Conservation (phyloP, 352 stramenopile genomes). For the Phytopythium chamaehyphon region DNA sequence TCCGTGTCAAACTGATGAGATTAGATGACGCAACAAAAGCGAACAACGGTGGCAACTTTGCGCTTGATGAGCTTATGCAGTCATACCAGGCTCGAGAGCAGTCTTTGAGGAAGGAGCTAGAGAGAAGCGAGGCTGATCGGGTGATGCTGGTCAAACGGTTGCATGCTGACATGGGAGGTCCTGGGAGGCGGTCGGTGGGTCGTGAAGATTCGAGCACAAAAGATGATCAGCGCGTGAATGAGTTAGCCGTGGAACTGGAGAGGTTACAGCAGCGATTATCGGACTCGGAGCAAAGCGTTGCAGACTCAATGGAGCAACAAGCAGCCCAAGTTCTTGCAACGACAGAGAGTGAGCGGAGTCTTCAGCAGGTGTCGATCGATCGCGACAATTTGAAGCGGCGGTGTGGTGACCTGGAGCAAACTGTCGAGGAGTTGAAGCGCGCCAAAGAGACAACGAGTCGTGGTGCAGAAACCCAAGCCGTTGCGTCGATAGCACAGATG, state of each 20-base stretch:
- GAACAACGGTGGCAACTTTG: constrained; percentile 2
- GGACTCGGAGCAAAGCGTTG: constrained; percentile 12
- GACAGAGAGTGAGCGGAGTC: constrained; percentile 16
- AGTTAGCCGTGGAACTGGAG: constrained; percentile 1
- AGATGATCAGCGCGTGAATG: background rate
- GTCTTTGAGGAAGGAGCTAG: constrained; percentile 30
- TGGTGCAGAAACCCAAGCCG: constrained; percentile 6
- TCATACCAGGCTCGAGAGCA: constrained; percentile 44
- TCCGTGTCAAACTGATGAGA: constrained; percentile 35
- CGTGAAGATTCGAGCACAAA: background rate
- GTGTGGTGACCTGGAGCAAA: constrained; percentile 1
- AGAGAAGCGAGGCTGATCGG: constrained; percentile 1
- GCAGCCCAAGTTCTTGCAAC: constrained; percentile 13
- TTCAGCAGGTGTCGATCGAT: constrained; percentile 7
- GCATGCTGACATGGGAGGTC: background rate
- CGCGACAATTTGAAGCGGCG: constrained; percentile 1
- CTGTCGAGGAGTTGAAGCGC: constrained; percentile 5
- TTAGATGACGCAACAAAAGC: constrained; percentile 11
- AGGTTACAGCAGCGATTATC: constrained; percentile 8
- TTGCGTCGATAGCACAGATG: constrained; percentile 24
- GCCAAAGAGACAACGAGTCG: constrained; percentile 8
- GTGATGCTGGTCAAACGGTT: background rate
- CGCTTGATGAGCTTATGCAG: constrained; percentile 24
- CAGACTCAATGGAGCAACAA: constrained; percentile 16
- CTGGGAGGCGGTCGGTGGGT: background rate